A percentile compares a stretch with the other conserved stretches of the same genome.
phyloP scores from a whole-genome alignment of 2,329 filamentous ascomycete species.

The Acephala macrosclerotiorum region DNA sequence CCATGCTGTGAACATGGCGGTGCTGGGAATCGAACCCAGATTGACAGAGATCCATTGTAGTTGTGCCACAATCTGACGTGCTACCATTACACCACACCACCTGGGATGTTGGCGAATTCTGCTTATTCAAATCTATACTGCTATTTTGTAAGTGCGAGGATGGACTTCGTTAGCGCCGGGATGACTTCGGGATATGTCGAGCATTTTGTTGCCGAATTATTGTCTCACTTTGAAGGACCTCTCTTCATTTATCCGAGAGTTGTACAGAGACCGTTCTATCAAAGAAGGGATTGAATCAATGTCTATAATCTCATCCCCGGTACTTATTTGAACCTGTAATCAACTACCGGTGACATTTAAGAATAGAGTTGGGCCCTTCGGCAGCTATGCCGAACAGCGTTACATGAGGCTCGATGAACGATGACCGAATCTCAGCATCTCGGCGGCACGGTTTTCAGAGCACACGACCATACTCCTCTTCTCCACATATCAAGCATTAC shows the following conservation, averaged over 20 bases:
- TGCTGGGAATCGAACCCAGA: conserved; percentile 47
- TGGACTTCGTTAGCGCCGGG: too few relatives aligned
- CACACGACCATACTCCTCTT: background rate
- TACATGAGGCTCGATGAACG: background rate
- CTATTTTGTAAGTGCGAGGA: too few relatives aligned
- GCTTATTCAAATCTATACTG: too few relatives aligned
- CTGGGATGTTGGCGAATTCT: background rate
- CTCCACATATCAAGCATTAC: background rate
- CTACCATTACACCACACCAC: conserved; percentile 43
- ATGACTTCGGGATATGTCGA: too few relatives aligned
- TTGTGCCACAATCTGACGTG: conserved; percentile 44
- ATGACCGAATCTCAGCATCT: conserved; percentile 3
- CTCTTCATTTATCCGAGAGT: background rate
- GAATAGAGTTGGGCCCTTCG: background rate
- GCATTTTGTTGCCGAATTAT: too few relatives aligned
- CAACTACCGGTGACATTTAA: background rate
- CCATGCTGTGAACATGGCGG: conserved; percentile 38
- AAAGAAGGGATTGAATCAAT: background rate
- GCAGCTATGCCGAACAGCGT: background rate
- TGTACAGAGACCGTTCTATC: background rate
- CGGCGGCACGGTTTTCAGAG: conserved; percentile 1
- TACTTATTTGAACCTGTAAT: background rate
- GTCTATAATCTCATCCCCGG: background rate
- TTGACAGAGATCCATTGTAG: conserved; percentile 42
- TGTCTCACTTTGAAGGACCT: too few relatives aligned